phyloP scores from a whole-genome alignment of 805 yeast species.

The Candida awuae region DNA sequence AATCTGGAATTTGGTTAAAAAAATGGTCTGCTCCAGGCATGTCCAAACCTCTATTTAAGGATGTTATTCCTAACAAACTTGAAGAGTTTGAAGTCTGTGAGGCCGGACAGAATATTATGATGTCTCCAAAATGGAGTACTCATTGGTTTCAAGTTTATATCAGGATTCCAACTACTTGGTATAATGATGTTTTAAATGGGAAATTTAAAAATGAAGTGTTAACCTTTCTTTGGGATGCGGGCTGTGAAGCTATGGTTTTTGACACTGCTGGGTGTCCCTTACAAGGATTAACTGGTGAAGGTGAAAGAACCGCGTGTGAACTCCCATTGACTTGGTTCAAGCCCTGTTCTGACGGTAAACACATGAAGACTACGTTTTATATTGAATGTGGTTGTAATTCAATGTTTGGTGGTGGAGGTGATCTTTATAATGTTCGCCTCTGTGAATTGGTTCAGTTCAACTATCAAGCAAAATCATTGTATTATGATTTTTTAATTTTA shows the following conservation, averaged over 20 bases:
- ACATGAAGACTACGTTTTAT: conserved; percentile 57
- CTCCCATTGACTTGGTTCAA: conserved; percentile 49
- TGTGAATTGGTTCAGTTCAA: conserved; percentile 83
- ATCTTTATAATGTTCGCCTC: conserved; percentile 52
- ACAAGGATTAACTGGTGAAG: conserved; percentile 84
- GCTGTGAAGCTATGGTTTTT: conserved; percentile 79
- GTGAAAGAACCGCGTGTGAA: conserved; percentile 67
- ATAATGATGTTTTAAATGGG: conserved; percentile 45
- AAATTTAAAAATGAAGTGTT: conserved; percentile 5
- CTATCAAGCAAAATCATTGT: conserved; percentile 67
- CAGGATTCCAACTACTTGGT: conserved; percentile 57
- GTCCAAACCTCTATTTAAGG: conserved; percentile 54
- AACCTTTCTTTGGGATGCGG: conserved; percentile 56
- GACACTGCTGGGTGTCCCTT: conserved; percentile 55
- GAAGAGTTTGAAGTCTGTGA: conserved; percentile 46
- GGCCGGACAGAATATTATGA: conserved; percentile 55
- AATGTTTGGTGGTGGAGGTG: conserved; percentile 66
- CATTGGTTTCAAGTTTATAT: conserved; percentile 80
- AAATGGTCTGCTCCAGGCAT: conserved; percentile 71
- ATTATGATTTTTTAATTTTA: conserved; percentile 77
- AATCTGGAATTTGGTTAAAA: conserved; percentile 43
- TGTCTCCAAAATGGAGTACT: conserved; percentile 94
- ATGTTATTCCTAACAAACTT: conserved; percentile 43
- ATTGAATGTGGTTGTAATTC: conserved; percentile 91
- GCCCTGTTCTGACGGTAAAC: conserved; percentile 9